A percentile compares a stretch with the other conserved stretches of the same genome.
phyloP scores from a whole-genome alignment of 192 early-diverging fungal species.

The Rhizophlyctis rosea region DNA sequence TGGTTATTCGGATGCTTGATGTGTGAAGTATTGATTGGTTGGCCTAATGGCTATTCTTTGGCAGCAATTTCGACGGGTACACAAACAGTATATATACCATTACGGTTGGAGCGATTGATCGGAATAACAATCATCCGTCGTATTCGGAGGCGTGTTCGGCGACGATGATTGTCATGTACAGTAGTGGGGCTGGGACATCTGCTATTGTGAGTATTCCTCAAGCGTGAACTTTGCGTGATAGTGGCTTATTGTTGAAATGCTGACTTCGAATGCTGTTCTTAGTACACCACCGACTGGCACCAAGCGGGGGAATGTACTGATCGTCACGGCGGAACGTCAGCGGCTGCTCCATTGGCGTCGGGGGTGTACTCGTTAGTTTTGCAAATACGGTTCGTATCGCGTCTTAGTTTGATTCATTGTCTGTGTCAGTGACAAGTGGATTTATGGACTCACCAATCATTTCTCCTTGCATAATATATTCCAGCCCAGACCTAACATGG shows the following conservation, averaged over 20 bases:
- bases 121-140: constrained; percentile 68
- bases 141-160: constrained; percentile 90
- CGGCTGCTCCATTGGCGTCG: constrained; percentile 89
- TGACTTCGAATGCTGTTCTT: background rate
- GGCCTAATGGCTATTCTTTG: background rate
- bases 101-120: constrained; percentile 85
- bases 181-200: constrained; percentile 60
- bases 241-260: constrained; percentile 13
- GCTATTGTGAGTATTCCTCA: constrained; percentile 67
- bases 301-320: constrained; percentile 68
- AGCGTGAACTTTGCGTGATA: background rate
- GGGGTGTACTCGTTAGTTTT: constrained; percentile 88
- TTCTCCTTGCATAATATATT: constrained; percentile 24
- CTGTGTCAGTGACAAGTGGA: background rate
- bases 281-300: constrained; percentile 89
- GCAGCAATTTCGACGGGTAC: constrained; percentile 89
- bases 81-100: constrained; percentile 95
- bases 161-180: constrained; percentile 84
- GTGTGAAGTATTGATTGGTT: background rate
- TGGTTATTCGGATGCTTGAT: background rate
- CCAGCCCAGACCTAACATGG: constrained; percentile 92
- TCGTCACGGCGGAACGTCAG: constrained; percentile 89
- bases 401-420: background rate
- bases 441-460: background rate
- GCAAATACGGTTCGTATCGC: constrained; percentile 39